Percentiles rank a stretch among this genome's conserved stretches.
Evolutionary conservation across 2,329 filamentous ascomycete genomes (phyloP).

Genomic region (Neopestalotiopsis rosae): DNA sequence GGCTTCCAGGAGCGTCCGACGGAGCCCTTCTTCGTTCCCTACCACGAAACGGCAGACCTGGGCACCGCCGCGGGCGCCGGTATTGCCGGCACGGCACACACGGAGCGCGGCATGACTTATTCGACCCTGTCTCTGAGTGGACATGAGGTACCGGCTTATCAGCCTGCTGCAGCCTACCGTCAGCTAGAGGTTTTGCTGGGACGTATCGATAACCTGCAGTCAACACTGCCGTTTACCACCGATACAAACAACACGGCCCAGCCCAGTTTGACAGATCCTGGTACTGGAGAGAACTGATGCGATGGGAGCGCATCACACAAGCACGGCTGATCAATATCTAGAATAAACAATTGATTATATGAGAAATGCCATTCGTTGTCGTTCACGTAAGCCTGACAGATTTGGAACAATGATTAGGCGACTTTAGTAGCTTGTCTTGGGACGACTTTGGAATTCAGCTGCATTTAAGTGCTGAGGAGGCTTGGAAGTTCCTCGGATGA

Average conservation of each 20-base stretch:
- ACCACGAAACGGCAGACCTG: constrained; percentile 50
- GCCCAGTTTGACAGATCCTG: background rate
- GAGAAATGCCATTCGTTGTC: no score
- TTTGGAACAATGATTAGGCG: no score
- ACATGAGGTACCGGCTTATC: constrained; percentile 70
- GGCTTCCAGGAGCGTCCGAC: constrained; percentile 67
- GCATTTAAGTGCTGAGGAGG: no score
- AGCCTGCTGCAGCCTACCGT: constrained; percentile 67
- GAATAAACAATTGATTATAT: no score
- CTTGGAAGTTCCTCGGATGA: no score
- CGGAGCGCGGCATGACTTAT: constrained; percentile 75
- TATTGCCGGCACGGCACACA: constrained; percentile 70
- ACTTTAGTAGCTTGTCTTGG: no score
- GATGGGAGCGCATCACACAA: background rate
- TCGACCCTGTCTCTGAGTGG: constrained; percentile 66
- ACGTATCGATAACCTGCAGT: constrained; percentile 51
- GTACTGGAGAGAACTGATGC: background rate
- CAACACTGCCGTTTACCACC: constrained; percentile 15
- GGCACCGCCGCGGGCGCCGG: constrained; percentile 61
- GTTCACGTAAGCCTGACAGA: no score
- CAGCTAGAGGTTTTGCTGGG: constrained; percentile 77
- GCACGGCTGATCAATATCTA: no score
- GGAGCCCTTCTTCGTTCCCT: constrained; percentile 70
- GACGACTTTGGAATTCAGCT: no score
- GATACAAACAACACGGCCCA: constrained; percentile 15